Percentiles rank a stretch among this genome's conserved stretches.
Conservation (phyloP, 2,329 filamentous ascomycete species). For the Sordariomycetes sp. region DNA sequence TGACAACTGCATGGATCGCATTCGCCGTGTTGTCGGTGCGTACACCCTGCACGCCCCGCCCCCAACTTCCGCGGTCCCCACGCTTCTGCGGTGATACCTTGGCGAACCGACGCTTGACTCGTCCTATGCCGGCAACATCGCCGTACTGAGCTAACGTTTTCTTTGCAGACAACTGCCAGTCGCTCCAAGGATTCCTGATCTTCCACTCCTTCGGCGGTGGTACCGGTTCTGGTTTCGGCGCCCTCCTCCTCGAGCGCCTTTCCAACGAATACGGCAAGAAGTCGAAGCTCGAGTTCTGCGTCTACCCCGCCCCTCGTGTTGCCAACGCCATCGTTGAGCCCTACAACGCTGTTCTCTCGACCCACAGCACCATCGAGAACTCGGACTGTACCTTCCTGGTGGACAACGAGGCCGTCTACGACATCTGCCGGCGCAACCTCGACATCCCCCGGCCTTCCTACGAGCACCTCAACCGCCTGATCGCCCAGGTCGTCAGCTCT, state of each 20-base stretch:
- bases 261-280: slow-evolving; percentile 68
- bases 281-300: slow-evolving; percentile 65
- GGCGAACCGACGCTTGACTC: neutral
- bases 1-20: slow-evolving; percentile 57
- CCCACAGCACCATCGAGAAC: slow-evolving; percentile 67
- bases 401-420: slow-evolving; percentile 66
- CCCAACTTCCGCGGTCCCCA: neutral
- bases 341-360: slow-evolving; percentile 64
- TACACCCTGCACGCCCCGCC: slow-evolving; percentile 3
- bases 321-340: slow-evolving; percentile 64
- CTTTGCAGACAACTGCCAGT: slow-evolving; percentile 56
- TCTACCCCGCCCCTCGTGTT: slow-evolving; percentile 60
- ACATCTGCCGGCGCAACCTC: slow-evolving; percentile 63
- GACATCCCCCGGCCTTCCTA: slow-evolving; percentile 60
- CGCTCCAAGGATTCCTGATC: slow-evolving; percentile 62
- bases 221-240: slow-evolving; percentile 63
- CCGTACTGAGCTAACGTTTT: neutral
- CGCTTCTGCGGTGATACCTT: neutral
- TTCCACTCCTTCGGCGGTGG: slow-evolving; percentile 68
- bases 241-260: slow-evolving; percentile 61
- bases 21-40: slow-evolving; percentile 59
- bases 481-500: slow-evolving; percentile 64
- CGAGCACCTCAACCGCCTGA: slow-evolving; percentile 63
- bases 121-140: too few species aligned
- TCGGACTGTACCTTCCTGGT: slow-evolving; percentile 72